Conservation (phyloP, 2,329 filamentous ascomycete species). For the Colletotrichum nymphaeae region DNA sequence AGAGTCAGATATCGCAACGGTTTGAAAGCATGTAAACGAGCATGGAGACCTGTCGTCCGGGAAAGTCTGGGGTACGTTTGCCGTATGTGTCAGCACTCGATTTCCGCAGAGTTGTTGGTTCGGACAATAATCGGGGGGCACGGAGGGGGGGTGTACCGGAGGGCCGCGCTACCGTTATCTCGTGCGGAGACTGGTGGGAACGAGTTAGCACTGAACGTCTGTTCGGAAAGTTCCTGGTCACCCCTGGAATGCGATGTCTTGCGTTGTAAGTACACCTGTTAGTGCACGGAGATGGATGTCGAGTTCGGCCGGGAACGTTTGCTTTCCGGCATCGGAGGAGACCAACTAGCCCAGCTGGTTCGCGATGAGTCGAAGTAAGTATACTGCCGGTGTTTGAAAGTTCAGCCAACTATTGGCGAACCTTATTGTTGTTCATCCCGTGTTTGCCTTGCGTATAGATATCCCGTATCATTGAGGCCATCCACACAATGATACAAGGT, state of each 20-base stretch:
- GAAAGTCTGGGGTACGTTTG: neutral
- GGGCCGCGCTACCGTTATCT: neutral
- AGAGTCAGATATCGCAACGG: neutral
- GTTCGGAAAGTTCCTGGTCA: neutral
- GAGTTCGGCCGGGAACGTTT: neutral
- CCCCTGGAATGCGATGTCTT: neutral
- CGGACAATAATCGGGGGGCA: neutral
- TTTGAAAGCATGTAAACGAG: neutral
- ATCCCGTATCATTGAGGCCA: too few relatives aligned
- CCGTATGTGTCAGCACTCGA: neutral
- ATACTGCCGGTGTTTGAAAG: too few relatives aligned
- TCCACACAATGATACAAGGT: neutral
- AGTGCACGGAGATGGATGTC: neutral
- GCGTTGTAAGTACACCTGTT: neutral
- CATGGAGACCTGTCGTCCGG: neutral
- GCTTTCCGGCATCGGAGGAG: conserved; percentile 8
- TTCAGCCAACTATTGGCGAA: too few relatives aligned
- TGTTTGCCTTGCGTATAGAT: too few relatives aligned
- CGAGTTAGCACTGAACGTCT: neutral
- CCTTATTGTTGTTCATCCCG: too few relatives aligned
- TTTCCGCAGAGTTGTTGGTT: neutral
- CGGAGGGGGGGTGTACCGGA: too few relatives aligned
- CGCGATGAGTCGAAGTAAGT: too few relatives aligned
- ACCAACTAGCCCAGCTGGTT: too few relatives aligned
- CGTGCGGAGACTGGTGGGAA: neutral